Base-by-base conservation (phyloP, 23 red algal species). In the Pyropia yezoensis region DNA sequence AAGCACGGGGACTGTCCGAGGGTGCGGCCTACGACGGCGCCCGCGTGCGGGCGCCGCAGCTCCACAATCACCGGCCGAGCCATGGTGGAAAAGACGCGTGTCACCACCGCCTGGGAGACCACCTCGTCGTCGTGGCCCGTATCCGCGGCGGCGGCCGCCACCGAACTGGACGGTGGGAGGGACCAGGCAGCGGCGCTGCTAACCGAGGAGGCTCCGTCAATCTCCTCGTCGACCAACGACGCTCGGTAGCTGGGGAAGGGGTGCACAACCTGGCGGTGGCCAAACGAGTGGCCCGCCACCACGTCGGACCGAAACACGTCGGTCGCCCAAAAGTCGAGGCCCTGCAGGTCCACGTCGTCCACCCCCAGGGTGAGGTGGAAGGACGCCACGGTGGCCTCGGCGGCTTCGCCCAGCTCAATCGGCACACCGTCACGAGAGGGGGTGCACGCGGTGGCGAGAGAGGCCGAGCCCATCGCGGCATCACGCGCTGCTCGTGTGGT, bases 21-120 rank as follows among this genome's bases (percentile, higher is more conserved):
- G 45, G 75, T 56, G 17, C 60, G 33, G 7, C 75, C 82, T 21
- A 87, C 51, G 26, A 70, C 82, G 2, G 70, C 70, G 28, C 67
- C 67, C 54, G 69, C 70, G 65, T 63, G 63, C 20, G 70, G 59
- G 8, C 62, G 56, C 14, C 82, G 71, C 15, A 87, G 53, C 39
- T 87, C 49, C 15, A 87, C 71, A 22, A 87, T 87, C 82, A 87
- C 76, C 18, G 83, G 83, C 27, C 83, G 63, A 4, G 83, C 83
- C 21, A 88, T 79, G 60, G 65, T 78, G 19, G 83, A 65, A 61
- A 88, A 88, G 13, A 88, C 83, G 28, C 77, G 76, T 28, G 59
- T 65, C 11, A 88, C 73, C 20, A 76, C 39, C 30, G 70, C 82
- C 50, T 70, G 76, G 2, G 70, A 71, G 14, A 87, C 63, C 1